Percentiles rank a stretch among this genome's conserved stretches.
These are phyloP conservation scores for Stenocarpella maydis DNA, from an alignment of 2,329 filamentous ascomycete species.

Conservation along the genomic window DNA sequence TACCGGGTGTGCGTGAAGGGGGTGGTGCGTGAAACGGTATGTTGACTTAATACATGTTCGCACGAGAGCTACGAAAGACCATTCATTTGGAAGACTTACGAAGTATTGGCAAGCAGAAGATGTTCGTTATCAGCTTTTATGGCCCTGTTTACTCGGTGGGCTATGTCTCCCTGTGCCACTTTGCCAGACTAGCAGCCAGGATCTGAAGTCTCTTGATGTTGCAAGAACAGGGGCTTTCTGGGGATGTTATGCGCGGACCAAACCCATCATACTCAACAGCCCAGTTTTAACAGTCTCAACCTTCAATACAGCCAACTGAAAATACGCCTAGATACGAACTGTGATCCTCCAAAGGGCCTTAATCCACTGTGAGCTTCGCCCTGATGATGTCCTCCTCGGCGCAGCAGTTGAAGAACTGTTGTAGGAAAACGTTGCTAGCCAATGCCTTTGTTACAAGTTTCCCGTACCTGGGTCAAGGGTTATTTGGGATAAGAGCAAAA, in stretches of 20 bases:
- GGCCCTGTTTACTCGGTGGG: not conserved
- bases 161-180: not conserved
- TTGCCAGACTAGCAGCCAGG: not conserved
- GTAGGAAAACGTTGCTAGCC: not conserved
- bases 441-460: too few relatives aligned
- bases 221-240: not conserved
- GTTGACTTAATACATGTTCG: too few relatives aligned
- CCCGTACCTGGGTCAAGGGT: not conserved
- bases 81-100: not conserved
- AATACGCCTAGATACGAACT: not conserved
- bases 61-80: not conserved
- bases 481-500: too few relatives aligned
- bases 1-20: too few relatives aligned
- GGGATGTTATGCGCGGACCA: not conserved
- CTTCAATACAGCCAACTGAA: not conserved
- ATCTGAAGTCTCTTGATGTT: not conserved
- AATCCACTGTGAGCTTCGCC: too few relatives aligned
- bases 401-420: not conserved
- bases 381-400: not conserved
- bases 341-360: not conserved
- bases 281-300: not conserved
- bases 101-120: not conserved
- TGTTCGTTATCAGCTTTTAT: not conserved
- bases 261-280: not conserved
- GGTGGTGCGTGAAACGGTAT: too few relatives aligned